Base-by-base conservation (phyloP, 2,329 filamentous ascomycete species). In the Paraphoma sp. region DNA sequence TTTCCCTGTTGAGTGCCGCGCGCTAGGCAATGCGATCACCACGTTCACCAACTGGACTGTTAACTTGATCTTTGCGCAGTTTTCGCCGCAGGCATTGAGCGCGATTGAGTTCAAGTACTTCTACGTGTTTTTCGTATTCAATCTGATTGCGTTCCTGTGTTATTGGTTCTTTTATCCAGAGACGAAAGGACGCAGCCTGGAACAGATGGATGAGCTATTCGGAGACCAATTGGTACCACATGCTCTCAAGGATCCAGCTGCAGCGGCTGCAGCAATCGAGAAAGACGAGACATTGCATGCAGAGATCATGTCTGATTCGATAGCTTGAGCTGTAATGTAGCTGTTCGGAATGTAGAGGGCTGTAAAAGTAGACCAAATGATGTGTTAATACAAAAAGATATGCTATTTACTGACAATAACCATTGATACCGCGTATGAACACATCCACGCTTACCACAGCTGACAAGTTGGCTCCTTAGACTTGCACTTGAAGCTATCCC, bases 401-500 rank as follows among this genome's bases (percentile, higher is more conserved):
- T 23, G 5, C 23, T 23, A 23, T 5, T 2, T 23, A 23, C 23
- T 23, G 23, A 23, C 23, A 23, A 23, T 23, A 5, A 23, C 5
- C 23, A 5, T 3, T 23, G 2, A 23, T 5, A 3, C 23, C 23
- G 23, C 23, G 23, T 5, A 23, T 23, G 23, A 23, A 23, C 2
- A 23, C 23, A 10, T 36, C 33, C 16, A 7, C 28, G 7, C 28
- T 52, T 82, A 92, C 88, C 89, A 91, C 54, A 92, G 76, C 75
- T 91, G 85, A 72, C 89, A 92, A 31, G 82, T 84, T 0, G 88
- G 88, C 70, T 90, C 82, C 77, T 87, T 89, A 2, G 78, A 78
- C 14, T 84, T 81, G 69, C 89, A 92, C 45, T 84, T 78, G 72
- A 91, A 92, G 9, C 85, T 86, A 71, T 90, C 84, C 55, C 81